Conservation (phyloP, 2,329 filamentous ascomycete species). For the Mycocentrospora acerina region DNA sequence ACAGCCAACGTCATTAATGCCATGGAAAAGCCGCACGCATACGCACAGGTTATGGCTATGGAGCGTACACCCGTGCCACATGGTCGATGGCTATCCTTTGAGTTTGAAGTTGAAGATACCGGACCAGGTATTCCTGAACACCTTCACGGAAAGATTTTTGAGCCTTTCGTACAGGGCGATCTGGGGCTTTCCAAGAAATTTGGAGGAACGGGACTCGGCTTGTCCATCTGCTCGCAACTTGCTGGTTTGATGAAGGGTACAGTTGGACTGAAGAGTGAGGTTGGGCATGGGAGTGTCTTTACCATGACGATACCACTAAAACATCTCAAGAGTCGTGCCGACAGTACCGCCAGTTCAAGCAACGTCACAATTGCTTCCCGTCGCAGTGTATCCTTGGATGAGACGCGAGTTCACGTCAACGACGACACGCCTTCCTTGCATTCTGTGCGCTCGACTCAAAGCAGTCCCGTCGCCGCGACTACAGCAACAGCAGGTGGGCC, state of each 20-base stretch:
- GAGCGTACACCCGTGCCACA: conserved; percentile 49
- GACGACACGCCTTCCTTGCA: conserved; percentile 36
- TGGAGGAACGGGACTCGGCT: conserved; percentile 81
- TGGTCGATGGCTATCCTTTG: conserved; percentile 70
- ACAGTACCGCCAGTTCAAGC: conserved; percentile 48
- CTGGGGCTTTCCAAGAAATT: conserved; percentile 85
- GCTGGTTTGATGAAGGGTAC: conserved; percentile 79
- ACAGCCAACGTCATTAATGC: conserved; percentile 51
- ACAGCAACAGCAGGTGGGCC: conserved; percentile 21
- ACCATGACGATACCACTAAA: conserved; percentile 79
- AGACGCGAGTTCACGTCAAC: conserved; percentile 16
- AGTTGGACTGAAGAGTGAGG: conserved; percentile 69
- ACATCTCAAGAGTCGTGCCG: conserved; percentile 69
- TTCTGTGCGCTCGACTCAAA: conserved; percentile 36
- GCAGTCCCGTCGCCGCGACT: conserved; percentile 17
- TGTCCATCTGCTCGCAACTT: conserved; percentile 88
- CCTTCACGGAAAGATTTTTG: conserved; percentile 82
- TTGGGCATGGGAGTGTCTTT: conserved; percentile 77
- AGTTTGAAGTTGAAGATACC: conserved; percentile 86
- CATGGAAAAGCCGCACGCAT: conserved; percentile 41
- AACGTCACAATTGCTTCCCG: conserved; percentile 29
- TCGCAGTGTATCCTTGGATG: conserved; percentile 28
- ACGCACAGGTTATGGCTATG: conserved; percentile 37
- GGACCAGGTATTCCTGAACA: conserved; percentile 80
- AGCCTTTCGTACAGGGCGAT: conserved; percentile 94